Evolutionary conservation across 2,329 filamentous ascomycete species (phyloP).

Genomic region (Alternaria atra): DNA sequence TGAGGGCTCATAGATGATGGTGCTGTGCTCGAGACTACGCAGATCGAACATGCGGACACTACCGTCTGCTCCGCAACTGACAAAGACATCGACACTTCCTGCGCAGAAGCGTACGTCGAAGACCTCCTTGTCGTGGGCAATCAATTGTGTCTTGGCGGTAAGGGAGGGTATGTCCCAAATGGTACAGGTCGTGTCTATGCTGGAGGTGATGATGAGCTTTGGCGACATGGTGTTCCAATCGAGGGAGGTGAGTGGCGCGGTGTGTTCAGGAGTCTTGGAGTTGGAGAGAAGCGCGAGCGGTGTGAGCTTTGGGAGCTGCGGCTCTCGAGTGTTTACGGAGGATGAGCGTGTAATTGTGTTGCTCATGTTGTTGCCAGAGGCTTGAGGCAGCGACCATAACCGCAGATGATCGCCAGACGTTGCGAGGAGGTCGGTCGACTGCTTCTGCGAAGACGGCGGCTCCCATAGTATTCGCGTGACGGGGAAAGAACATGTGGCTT

Average conservation of each 20-base stretch:
- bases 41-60: slow-evolving; percentile 99
- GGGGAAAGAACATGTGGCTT: slow-evolving; percentile 97
- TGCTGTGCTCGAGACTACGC: slow-evolving; percentile 94
- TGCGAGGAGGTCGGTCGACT: slow-evolving; percentile 91
- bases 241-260: slow-evolving; percentile 91
- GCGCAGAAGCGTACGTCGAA: slow-evolving; percentile 99
- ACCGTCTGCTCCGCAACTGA: slow-evolving; percentile 95
- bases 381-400: slow-evolving; percentile 84
- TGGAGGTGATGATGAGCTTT: slow-evolving; percentile 97
- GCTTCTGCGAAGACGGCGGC: slow-evolving; percentile 91
- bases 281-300: slow-evolving; percentile 93
- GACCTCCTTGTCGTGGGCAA: slow-evolving; percentile 98
- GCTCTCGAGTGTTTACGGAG: slow-evolving; percentile 67
- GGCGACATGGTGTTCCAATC: slow-evolving; percentile 99
- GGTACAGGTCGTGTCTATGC: slow-evolving; percentile 98
- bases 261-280: slow-evolving; percentile 98
- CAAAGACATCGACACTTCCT: slow-evolving; percentile 97
- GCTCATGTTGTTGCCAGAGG: slow-evolving; percentile 62
- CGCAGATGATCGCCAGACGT: slow-evolving; percentile 95
- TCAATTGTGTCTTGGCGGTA: slow-evolving; percentile 96
- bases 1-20: slow-evolving; percentile 97
- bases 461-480: slow-evolving; percentile 97
- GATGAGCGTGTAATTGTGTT: slow-evolving; percentile 75
- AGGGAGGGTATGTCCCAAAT: slow-evolving; percentile 99
- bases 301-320: slow-evolving; percentile 80